Evolutionary conservation across 345 rosid genomes (phyloP).

Genomic region (Punica granatum): DNA sequence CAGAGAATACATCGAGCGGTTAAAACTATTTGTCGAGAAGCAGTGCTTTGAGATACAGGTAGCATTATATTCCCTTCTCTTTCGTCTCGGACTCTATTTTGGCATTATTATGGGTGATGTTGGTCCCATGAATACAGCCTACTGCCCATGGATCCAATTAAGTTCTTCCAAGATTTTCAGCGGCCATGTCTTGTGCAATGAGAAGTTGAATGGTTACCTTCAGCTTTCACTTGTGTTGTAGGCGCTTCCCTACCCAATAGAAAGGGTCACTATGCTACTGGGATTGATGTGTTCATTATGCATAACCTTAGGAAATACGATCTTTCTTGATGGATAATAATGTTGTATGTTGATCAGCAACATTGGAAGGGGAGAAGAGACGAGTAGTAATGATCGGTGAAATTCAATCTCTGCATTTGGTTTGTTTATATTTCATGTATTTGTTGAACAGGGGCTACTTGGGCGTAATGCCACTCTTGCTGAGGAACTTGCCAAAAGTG

Average conservation of each 20-base stretch:
- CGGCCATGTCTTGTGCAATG: no score
- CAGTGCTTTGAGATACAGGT: conserved; percentile 93
- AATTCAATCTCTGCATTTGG: background rate
- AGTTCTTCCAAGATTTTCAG: no score
- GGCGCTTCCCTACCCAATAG: background rate
- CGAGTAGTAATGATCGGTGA: background rate
- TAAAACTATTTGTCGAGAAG: conserved; percentile 72
- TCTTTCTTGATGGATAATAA: background rate
- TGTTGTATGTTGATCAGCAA: background rate
- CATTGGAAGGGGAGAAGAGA: background rate
- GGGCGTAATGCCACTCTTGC: conserved; percentile 83
- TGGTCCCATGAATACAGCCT: background rate
- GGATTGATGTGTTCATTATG: no score
- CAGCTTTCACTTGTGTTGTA: background rate
- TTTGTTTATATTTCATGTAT: background rate
- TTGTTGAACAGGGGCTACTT: conserved; percentile 52
- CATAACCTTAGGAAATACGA: no score
- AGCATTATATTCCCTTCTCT: background rate
- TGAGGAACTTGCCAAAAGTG: conserved; percentile 68
- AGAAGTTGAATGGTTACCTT: background rate
- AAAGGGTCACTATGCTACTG: background rate
- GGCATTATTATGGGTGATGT: background rate
- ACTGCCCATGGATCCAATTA: background rate
- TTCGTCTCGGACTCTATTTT: background rate
- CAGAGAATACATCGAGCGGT: conserved; percentile 59